phyloP scores from a whole-genome alignment of 495 filamentous ascomycete genomes.

The Penicillium alfredii region DNA sequence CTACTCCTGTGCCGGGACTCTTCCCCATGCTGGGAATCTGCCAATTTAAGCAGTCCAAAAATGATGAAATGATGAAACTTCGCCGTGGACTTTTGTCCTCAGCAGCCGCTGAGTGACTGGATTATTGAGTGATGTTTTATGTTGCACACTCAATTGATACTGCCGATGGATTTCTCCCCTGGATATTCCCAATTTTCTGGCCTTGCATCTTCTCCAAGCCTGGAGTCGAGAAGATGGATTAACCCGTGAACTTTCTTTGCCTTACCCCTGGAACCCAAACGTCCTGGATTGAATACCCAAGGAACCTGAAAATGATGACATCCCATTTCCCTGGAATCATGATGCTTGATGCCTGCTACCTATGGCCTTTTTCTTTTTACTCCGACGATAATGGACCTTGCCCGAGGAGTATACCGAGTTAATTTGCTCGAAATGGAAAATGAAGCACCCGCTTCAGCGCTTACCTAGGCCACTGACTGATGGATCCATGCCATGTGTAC shows the following conservation, averaged over 20 bases:
- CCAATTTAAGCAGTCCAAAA: constrained; percentile 19
- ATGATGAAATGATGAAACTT: constrained; percentile 24
- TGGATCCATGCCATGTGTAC: constrained; percentile 11
- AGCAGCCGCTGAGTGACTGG: constrained; percentile 37
- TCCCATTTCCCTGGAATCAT: constrained; percentile 12
- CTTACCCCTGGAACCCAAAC: constrained; percentile 11
- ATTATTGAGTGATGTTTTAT: constrained; percentile 43
- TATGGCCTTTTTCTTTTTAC: constrained; percentile 9
- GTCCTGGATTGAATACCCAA: constrained; percentile 8
- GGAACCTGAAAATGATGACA: constrained; percentile 10
- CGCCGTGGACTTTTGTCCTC: constrained; percentile 20
- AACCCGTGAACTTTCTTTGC: constrained; percentile 14
- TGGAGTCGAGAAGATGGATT: constrained; percentile 26
- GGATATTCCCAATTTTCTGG: constrained; percentile 15
- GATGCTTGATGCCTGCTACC: constrained; percentile 2
- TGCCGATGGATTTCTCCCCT: constrained; percentile 14
- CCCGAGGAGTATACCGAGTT: constrained; percentile 12
- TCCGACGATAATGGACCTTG: constrained; percentile 6
- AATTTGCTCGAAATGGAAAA: constrained; percentile 13
- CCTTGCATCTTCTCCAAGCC: constrained; percentile 25
- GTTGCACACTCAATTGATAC: constrained; percentile 37
- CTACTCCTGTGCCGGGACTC: constrained; percentile 1
- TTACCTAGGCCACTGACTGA: constrained; percentile 14
- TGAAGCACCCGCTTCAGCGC: constrained; percentile 13
- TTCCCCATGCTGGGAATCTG: constrained; percentile 16